A percentile compares a stretch with the other conserved stretches of the same genome.
Conservation (phyloP, 2,329 filamentous ascomycete species). For the Arthrobotrys sphaeroides region DNA sequence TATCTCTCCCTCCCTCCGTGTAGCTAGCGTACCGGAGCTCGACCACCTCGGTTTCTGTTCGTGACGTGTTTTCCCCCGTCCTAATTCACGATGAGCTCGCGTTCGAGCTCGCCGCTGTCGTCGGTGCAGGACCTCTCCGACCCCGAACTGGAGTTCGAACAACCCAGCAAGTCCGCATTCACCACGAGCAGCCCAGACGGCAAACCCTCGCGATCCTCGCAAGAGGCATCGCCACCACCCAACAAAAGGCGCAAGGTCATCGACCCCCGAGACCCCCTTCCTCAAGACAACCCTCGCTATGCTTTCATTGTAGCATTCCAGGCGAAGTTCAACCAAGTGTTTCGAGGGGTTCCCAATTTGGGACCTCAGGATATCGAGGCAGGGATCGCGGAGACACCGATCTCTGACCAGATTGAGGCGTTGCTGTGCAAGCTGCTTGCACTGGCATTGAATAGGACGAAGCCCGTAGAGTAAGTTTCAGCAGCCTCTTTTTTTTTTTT, state of each 20-base stretch:
- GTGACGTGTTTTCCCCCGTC: slow-evolving; percentile 37
- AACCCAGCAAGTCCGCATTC: slow-evolving; percentile 29
- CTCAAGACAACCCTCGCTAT: slow-evolving; percentile 39
- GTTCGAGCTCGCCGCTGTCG: slow-evolving; percentile 51
- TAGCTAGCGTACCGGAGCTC: not conserved
- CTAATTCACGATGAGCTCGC: slow-evolving; percentile 34
- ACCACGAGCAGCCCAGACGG: slow-evolving; percentile 21
- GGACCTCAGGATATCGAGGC: slow-evolving; percentile 94
- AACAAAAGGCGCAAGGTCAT: slow-evolving; percentile 49
- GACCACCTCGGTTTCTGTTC: not conserved
- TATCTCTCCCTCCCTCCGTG: not conserved
- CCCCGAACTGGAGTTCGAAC: slow-evolving; percentile 41
- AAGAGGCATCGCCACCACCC: slow-evolving; percentile 35
- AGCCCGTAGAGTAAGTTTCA: slow-evolving; percentile 89
- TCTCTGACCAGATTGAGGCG: slow-evolving; percentile 84
- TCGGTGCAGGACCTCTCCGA: slow-evolving; percentile 49
- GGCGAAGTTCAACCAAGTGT: slow-evolving; percentile 87
- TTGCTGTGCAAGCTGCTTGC: slow-evolving; percentile 89
- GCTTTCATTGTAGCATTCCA: slow-evolving; percentile 97
- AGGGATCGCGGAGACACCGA: slow-evolving; percentile 79
- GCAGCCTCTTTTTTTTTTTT: not conserved
- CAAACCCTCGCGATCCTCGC: slow-evolving; percentile 32
- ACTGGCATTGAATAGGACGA: slow-evolving; percentile 93
- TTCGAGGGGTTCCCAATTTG: slow-evolving; percentile 86
- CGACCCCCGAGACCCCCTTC: slow-evolving; percentile 46